Evolutionary conservation across 2,329 filamentous ascomycete species (phyloP).

Genomic region (Beauveria scarabaeidicola): DNA sequence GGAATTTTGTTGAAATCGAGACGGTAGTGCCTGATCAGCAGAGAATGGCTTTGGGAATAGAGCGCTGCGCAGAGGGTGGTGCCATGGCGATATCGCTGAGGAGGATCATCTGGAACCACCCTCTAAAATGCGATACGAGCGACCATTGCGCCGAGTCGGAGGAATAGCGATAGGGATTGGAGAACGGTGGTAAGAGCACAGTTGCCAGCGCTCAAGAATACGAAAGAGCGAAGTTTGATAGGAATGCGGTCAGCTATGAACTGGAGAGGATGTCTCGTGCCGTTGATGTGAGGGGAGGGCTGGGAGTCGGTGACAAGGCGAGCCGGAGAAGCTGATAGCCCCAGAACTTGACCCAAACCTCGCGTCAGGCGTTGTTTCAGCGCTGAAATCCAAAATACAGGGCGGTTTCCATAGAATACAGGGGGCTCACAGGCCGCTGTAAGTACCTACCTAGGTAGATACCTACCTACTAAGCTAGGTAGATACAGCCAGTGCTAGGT

Average conservation of each 20-base stretch:
- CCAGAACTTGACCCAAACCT: background rate
- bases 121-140: slow-evolving; percentile 44
- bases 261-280: slow-evolving; percentile 4
- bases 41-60: background rate
- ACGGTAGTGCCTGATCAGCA: background rate
- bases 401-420: background rate
- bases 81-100: slow-evolving; percentile 42
- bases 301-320: background rate
- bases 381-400: background rate
- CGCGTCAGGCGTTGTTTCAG: background rate
- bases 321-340: background rate
- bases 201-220: background rate
- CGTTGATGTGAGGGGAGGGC: slow-evolving; percentile 1
- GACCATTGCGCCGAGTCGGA: slow-evolving; percentile 19
- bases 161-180: background rate
- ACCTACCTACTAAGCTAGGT: background rate
- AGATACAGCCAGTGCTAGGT: no score
- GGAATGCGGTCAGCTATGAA: background rate
- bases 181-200: background rate
- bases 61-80: slow-evolving; percentile 36
- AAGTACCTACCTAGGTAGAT: background rate
- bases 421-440: background rate
- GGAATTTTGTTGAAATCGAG: background rate
- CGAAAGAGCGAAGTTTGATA: background rate
- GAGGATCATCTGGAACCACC: slow-evolving; percentile 33